Evolutionary conservation across 192 early-diverging fungal species (phyloP), one percentile per base, ranked within the genome.

Genomic region (Kappamyces sp.): DNA sequence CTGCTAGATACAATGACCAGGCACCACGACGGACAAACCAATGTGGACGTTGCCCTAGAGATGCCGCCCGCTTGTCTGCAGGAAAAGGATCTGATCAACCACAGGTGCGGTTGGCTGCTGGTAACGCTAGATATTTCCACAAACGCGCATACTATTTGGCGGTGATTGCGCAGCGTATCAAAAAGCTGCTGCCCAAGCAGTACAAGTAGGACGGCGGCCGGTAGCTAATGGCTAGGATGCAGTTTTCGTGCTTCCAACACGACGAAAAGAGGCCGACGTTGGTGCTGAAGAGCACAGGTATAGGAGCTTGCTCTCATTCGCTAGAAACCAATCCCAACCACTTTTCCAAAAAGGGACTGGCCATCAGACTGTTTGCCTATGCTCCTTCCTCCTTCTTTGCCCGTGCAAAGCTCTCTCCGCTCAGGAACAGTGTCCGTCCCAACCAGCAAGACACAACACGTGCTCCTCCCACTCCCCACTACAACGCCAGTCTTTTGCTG

Each of bases 91-190:
- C 80, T 88, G 63, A 68, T 94, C 61, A 96, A 98, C 74, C 81
- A 86, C 22, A 22, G 22, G 22, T 22, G 22, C 22, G 22, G 22
- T 22, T 22, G 22, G 22, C 22, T 22, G 22, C 22, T 22, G 22
- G 22, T 22, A 22, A 22, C 0, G 22, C 22, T 66, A 74, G 96
- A 45, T 98, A 98, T 71, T 89, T 93, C 65, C 83, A 96, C 79
- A 98, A 98, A 63, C 83, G 94, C 35, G 89, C 94, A 4, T 94
- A 87, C 59, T 98, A 93, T 68, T 71, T 96, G 39, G 76, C 92
- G 0, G 74, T 89, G 29, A 65, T 94, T 6, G 86, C 91, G 0
- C 51, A 67, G 14, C 65, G 66, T 32, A 48, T 80, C 29, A 57
- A 57, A 22, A 69, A 63, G 48, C 7, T 72, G 22, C 22, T 22